Evolutionary conservation across 208 protist species (phyloP), one percentile per base, ranked within the genome.

Genomic region (Leptomonas seymouri): DNA sequence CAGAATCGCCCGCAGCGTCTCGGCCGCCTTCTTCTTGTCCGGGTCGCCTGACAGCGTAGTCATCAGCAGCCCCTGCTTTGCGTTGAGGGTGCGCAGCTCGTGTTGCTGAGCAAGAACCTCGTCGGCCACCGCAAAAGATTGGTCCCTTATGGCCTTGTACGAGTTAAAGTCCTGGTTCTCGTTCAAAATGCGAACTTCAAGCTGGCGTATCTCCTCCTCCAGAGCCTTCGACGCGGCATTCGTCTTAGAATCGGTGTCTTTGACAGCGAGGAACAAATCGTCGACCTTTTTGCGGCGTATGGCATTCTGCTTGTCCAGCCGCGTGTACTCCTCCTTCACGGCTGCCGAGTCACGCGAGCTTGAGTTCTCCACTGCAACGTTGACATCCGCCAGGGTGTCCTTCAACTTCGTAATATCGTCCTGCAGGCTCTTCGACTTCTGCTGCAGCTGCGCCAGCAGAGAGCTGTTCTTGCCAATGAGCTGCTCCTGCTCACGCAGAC

Each of bases 61-160:
- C 79, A 97, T 86, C 39, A 95, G 79, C 28, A 90, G 69, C 50
- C 94, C 89, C 65, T 94, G 87, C 77, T 92, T 92, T n/a, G 88
- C 93, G 18, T 85, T 73, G 8, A 97, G 79, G 3, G 78, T 92
- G 53, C 83, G 89, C 45, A 93, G 66, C 73, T 93, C 85, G 54
- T 97, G 90, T 63, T 95, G 90, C 31, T 76, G 81, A 41, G 82
- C 75, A 42, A 97, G 79, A n/a, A 94, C 89, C 66, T 78, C 53
- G 71, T 97, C 88, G 21, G 91, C 85, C 41, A 94, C 78, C 30
- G 55, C 78, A 67, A 91, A 94, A 15, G 85, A 73, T 56, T 91
- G 87, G 44, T 96, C 87, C 6, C 87, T 76, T 25, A 75, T 84
- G 25, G 80, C 67, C 65, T 88, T 92, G 78, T 93, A 96, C 45